phyloP scores from a whole-genome alignment of 352 stramenopile genomes.

The Aphanomyces astaci region DNA sequence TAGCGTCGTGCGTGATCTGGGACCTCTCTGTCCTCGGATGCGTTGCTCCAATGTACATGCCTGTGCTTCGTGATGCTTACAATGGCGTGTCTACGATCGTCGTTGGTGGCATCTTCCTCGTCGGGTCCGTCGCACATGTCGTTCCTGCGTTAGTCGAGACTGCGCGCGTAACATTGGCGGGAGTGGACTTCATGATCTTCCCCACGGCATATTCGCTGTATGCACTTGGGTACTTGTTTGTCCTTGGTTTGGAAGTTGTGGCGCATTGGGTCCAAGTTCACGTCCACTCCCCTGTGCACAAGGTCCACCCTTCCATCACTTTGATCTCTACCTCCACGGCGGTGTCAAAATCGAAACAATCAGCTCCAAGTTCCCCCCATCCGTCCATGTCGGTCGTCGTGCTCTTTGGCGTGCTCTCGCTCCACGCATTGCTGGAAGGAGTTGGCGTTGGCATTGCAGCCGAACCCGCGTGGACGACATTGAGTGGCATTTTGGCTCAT shows the following conservation, averaged over 20 bases:
- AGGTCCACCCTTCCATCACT: background rate
- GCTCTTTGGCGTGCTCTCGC: background rate
- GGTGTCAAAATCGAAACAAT: background rate
- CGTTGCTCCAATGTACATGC: background rate
- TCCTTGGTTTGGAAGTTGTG: background rate
- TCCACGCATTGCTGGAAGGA: background rate
- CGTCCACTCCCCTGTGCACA: background rate
- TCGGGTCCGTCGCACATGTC: background rate
- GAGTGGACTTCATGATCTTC: constrained; percentile 4
- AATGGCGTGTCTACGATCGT: background rate
- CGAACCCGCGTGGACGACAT: background rate
- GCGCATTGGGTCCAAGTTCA: background rate
- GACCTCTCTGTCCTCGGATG: background rate
- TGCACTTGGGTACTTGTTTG: background rate
- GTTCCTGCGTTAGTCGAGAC: background rate
- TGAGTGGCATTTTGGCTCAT: background rate
- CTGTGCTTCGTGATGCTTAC: background rate
- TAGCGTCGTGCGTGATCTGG: background rate
- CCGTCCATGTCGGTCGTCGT: background rate
- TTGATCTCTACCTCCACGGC: background rate
- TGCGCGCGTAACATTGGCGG: background rate
- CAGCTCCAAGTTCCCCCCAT: background rate
- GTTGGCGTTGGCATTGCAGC: background rate
- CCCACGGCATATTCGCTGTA: background rate
- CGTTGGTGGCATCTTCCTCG: background rate